Evolutionary conservation across 805 yeast species (phyloP), one percentile per base, ranked within the genome.

Genomic region (Teunomyces aglyptinius): DNA sequence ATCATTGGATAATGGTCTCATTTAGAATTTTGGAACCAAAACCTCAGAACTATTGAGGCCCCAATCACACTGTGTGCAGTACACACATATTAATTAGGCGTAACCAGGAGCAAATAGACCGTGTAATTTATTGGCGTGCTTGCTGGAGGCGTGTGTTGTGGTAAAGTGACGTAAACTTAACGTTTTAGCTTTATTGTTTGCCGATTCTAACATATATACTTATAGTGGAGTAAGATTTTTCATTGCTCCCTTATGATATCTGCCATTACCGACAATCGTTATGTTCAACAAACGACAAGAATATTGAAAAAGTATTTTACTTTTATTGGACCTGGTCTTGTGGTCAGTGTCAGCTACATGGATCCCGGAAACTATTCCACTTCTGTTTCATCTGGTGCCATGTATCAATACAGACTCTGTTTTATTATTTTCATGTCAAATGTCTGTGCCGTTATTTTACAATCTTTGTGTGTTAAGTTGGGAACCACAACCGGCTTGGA

Each of bases 321-420:
- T 42, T 90, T 90, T 61, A 71, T 89, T 15, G 96, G 96, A 0
- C 96, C 96, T 0, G 96, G 96, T 0, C 74, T 90, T 34, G 77
- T 89, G 81, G 89, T 90, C 19, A 78, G 90, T 26, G 96, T 91
- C 45, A 94, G 96, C 1, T 91, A 90, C 59, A 86, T 90, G 76
- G 97, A 90, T 61, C 96, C 97, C 1, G 97, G 97, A 36, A 90
- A 90, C 65, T 90, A 89, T 66, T 81, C 95, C 38, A 87, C 96
- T 0, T 89, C 94, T 12, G 96, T 90, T 1, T 78, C 88, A 12
- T 89, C 96, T 0, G 97, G 97, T 43, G 91, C 96, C 2, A 76
- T 81, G 46, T 86, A 83, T 57, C 79, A 82, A 59, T 90, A 83
- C 64, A 78, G 85, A 48, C 77, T 89, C 44, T 72, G 90, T 43